Base-by-base conservation (phyloP, 2,329 filamentous ascomycete species). In the Fusarium sterilihyphosum region DNA sequence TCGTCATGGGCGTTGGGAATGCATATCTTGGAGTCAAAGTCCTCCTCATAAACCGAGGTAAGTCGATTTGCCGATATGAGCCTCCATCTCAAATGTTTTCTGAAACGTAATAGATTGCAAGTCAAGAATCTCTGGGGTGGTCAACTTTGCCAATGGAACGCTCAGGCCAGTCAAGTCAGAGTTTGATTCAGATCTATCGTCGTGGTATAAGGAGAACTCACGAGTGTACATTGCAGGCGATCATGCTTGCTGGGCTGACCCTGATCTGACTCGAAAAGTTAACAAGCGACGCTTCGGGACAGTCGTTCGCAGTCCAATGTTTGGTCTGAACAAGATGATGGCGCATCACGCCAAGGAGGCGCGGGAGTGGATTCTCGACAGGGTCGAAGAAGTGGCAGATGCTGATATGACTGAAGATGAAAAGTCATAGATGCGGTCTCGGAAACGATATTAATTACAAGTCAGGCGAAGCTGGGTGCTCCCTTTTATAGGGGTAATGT, bases 1-100 rank as follows among this genome's bases (percentile, higher is more conserved):
- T 97, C 80, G 86, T 99, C 29, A 87, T 99, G 80, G 96, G 96
- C 2, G 91, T 97, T 4, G 96, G 96, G n/a, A 92, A 94, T 77
- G 94, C 96, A 4, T 97, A 96, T 79, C 86, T 93, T 7, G 95
- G 94, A 4, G 89, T 98, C 54, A 92, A 96, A 66, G 89, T 95
- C 65, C 89, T 98, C 10, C 86, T 98, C 11, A 92, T 92, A 16
- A 92, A 92, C 76, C 88, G 94, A 84, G 91, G 93, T 94, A 86
- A 76, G 77, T 38, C 44, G 49, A 63, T 24, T 22, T 76, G 43
- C 22, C 50, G 29, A 38, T 63, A 64, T 31, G 24, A 11, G 41
- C 17, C n/a, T 2, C 47, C 38, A 56, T 56, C 24, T 38, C 52
- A 56, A 56, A 17, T n/a, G 24, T 12, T 22, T 26, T 38, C 65